Evolutionary conservation across 1,139 yeast species (phyloP), one percentile per base, ranked within the genome.

Genomic region (Sugiyamaella xylanicola): DNA sequence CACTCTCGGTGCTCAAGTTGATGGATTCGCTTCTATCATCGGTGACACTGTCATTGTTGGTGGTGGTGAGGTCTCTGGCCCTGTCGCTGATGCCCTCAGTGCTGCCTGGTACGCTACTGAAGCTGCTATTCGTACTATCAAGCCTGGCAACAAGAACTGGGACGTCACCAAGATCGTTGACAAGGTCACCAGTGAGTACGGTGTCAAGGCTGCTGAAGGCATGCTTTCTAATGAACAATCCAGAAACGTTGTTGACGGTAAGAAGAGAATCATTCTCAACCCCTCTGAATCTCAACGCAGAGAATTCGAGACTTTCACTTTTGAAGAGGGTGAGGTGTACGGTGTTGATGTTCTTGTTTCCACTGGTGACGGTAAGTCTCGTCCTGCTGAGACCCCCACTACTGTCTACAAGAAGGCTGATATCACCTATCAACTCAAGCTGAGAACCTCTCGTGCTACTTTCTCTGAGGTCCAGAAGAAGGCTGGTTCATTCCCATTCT

Each of bases 61-160:
- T 36, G 66, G 73, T 56, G 67, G 69, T 43, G 36, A 47, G 27
- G 72, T 81, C 56, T 73, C 79, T 37, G 89, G 89, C 56, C 69
- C 72, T 54, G 81, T 79, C 61, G 92, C 92, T 51, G 90, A 86
- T 69, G 83, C 84, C 65, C 71, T 87, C 59, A 78, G 83, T 61
- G 86, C 90, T 56, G 91, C 91, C 17, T 84, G 88, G 86, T 78
- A 78, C 63, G 89, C 93, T 11, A 78, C 87, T 48, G 93, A 87
- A 75, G 92, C 92, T 43, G 93, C 95, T 45, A 76, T 87, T 60
- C 80, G 91, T 72, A 78, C 84, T 54, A 77, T 87, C 71, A 80
- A 79, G 72, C 83, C 86, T 53, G 87, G 87, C 59, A 81, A 81
- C 70, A 83, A 80, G 74, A 87, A 87, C 78, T 85, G 85, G 84